phyloP scores from a whole-genome alignment of 2,329 filamentous ascomycete genomes.

The Periconia sp. region DNA sequence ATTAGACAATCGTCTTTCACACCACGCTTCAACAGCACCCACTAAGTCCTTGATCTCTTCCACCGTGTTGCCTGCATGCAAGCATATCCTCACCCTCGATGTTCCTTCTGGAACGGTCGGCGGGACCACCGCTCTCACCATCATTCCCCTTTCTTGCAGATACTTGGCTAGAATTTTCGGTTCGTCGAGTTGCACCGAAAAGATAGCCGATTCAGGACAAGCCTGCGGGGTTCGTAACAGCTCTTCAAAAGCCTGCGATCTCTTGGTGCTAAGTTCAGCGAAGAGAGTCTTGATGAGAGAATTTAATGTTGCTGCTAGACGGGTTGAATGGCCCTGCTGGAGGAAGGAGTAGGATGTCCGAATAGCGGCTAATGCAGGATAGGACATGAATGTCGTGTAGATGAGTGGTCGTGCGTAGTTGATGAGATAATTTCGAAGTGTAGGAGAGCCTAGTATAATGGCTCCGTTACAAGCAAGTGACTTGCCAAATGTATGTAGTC shows the following conservation, averaged over 20 bases:
- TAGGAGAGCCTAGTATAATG: conserved; percentile 37
- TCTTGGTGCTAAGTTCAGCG: conserved; percentile 18
- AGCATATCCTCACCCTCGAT: conserved; percentile 47
- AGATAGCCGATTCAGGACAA: conserved; percentile 40
- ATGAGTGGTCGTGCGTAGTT: conserved; percentile 50
- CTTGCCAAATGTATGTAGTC: conserved; percentile 63
- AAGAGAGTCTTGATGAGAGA: conserved; percentile 29
- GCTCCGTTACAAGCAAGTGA: conserved; percentile 70
- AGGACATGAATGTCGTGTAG: conserved; percentile 51
- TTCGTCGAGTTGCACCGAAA: conserved; percentile 36
- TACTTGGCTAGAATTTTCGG: conserved; percentile 34
- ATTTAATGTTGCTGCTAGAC: conserved; percentile 31
- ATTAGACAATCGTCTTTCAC: conserved; percentile 1
- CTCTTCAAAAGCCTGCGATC: conserved; percentile 11
- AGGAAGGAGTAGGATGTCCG: conserved; percentile 40
- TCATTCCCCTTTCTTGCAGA: conserved; percentile 37
- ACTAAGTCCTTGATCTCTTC: conserved; percentile 43
- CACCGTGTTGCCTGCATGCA: conserved; percentile 51
- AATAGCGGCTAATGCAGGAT: conserved; percentile 50
- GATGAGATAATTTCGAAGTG: conserved; percentile 41
- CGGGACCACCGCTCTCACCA: conserved; percentile 45
- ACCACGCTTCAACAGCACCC: conserved; percentile 38
- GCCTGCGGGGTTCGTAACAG: conserved; percentile 28
- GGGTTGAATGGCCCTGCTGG: conserved; percentile 20
- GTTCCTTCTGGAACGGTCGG: conserved; percentile 51